These are phyloP conservation scores for Drechslerella coelobrocha DNA, from an alignment of 2,329 filamentous ascomycete genomes.

Conservation along the genomic window DNA sequence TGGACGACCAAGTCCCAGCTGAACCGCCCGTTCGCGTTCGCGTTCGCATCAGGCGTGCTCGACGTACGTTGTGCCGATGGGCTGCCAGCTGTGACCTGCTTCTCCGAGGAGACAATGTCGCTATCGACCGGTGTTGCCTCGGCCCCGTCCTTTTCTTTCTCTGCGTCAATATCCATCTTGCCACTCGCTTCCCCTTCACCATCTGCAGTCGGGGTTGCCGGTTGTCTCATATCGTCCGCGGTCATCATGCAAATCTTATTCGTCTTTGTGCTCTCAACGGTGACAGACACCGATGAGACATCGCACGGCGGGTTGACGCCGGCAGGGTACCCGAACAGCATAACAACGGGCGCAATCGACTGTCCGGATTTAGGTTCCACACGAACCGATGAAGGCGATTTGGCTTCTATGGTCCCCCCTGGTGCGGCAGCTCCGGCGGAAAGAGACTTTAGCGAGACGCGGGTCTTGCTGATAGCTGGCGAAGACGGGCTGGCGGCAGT, in stretches of 20 bases:
- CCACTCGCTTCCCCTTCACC: slow-evolving; percentile 17
- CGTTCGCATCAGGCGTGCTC: slow-evolving; percentile 26
- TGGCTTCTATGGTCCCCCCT: slow-evolving; percentile 7
- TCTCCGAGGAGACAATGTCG: neutral
- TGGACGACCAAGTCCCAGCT: slow-evolving; percentile 48
- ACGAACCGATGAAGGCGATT: slow-evolving; percentile 11
- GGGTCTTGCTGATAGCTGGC: slow-evolving; percentile 45
- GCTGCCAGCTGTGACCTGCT: neutral
- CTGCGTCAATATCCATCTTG: slow-evolving; percentile 39
- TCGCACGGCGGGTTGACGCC: slow-evolving; percentile 47
- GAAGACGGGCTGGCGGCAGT: slow-evolving; percentile 44
- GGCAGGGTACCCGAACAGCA: slow-evolving; percentile 46
- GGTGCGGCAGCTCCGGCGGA: slow-evolving; percentile 7
- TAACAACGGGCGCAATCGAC: slow-evolving; percentile 32
- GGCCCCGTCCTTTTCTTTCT: slow-evolving; percentile 12
- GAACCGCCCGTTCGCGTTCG: slow-evolving; percentile 28
- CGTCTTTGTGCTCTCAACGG: slow-evolving; percentile 42
- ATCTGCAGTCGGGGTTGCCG: slow-evolving; percentile 25
- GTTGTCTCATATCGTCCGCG: slow-evolving; percentile 41
- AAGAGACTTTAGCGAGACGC: slow-evolving; percentile 39
- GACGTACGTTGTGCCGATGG: slow-evolving; percentile 15
- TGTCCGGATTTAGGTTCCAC: slow-evolving; percentile 2
- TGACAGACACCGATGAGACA: slow-evolving; percentile 41
- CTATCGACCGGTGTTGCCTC: neutral
- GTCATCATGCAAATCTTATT: slow-evolving; percentile 50